phyloP scores from a whole-genome alignment of 169 alveolate genomes.

The Perkinsus chesapeaki region DNA sequence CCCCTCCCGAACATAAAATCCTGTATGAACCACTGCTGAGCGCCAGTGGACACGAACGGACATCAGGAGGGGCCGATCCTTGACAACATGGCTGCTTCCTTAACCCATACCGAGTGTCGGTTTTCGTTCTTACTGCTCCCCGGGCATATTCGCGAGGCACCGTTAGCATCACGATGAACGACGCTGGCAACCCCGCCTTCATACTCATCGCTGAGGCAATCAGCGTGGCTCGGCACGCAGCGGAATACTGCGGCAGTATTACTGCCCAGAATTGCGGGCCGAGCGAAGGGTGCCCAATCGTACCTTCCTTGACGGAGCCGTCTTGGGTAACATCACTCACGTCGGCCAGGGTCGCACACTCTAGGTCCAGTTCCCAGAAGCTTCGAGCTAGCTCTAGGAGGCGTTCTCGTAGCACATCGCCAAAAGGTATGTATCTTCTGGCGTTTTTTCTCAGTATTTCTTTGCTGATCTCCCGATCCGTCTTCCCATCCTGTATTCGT shows the following conservation, averaged over 20 bases:
- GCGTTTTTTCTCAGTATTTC: no score
- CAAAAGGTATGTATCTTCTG: background rate
- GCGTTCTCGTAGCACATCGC: background rate
- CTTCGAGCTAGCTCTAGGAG: background rate
- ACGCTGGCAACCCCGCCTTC: background rate
- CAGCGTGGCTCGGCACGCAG: background rate
- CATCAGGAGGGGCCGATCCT: background rate
- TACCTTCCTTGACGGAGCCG: background rate
- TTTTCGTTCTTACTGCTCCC: background rate
- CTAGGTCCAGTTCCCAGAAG: background rate
- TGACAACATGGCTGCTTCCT: background rate
- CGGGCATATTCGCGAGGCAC: background rate
- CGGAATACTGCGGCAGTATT: no score
- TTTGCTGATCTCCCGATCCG: no score
- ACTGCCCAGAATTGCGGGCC: background rate
- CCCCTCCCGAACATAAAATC: background rate
- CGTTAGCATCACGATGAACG: background rate
- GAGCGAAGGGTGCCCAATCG: background rate
- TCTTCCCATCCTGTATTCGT: no score
- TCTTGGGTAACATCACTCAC: background rate
- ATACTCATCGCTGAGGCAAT: background rate
- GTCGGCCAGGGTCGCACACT: background rate
- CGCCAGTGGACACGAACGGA: background rate
- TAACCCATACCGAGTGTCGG: background rate
- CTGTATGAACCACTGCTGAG: background rate